Evolutionary conservation across 2,329 filamentous ascomycete species (phyloP).

Genomic region (Trichoderma atroviride): DNA sequence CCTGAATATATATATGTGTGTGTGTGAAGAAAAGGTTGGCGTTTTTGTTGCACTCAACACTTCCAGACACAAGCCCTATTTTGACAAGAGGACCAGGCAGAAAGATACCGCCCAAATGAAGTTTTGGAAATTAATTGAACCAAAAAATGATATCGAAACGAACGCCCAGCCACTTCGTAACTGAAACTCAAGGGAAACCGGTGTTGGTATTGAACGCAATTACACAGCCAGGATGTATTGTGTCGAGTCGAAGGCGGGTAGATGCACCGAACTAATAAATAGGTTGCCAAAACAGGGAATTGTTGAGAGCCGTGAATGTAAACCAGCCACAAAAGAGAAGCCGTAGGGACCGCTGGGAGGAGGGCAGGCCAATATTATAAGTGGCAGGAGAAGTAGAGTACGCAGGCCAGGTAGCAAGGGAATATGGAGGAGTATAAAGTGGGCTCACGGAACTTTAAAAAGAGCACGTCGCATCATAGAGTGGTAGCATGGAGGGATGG

Average conservation of each 20-base stretch:
- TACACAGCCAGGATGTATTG: not conserved
- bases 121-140: not conserved
- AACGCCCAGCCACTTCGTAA: not conserved
- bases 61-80: not conserved
- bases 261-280: conserved; percentile 38
- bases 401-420: not conserved
- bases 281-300: conserved; percentile 46
- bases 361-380: conserved; percentile 5
- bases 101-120: not conserved
- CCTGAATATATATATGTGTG: not conserved
- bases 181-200: not conserved
- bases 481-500: conserved; percentile 25
- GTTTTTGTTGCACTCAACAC: not conserved
- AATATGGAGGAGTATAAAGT: conserved; percentile 8
- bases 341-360: not conserved
- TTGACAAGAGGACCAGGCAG: not conserved
- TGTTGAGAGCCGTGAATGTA: conserved; percentile 36
- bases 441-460: conserved; percentile 22
- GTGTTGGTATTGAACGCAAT: not conserved
- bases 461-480: conserved; percentile 23
- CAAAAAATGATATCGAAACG: not conserved
- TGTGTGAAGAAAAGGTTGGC: not conserved
- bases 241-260: conserved; percentile 37
- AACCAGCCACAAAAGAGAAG: not conserved
- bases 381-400: not conserved